Base-by-base conservation (phyloP, 805 yeast species). In the Wickerhamomyces chaumierensis region DNA sequence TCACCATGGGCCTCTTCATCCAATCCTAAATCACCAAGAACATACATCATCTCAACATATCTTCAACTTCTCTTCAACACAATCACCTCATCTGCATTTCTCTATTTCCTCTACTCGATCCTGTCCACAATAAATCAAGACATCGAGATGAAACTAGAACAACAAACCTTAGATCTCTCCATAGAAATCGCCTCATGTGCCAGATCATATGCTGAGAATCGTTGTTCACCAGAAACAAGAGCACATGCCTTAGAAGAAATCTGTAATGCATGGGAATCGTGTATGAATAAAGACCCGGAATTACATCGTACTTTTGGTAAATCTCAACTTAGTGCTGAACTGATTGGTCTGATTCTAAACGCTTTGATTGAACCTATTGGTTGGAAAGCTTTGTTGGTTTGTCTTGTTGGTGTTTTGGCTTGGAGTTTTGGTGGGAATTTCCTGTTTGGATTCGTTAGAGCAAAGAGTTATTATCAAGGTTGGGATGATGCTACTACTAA, bases 311-410 rank as follows among this genome's bases (percentile, higher is more conserved):
- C 4, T 13, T 62, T 67, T 1, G 75, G 78, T 3, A 68, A 75
- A 47, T 66, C 84, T 1, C 65, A 68, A 34, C 61, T 80, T 12
- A 69, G 76, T 42, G 83, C 84, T 1, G 75, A 73, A 39, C 69
- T 80, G 0, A 47, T 81, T 2, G 88, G 87, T 0, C 58, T 72
- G 36, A 61, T 81, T 14, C 47, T 80, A 11, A 78, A 79, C 48
- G 71, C 80, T 0, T 62, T 81, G 39, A 63, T 81, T 16, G 84
- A 81, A 45, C 87, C 86, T 0, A 65, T 82, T 34, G 78, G 84
- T 3, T 58, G 69, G 44, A 77, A 79, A 52, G 73, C 81, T 16
- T 62, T 77, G 34, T 27, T 65, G 4, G 65, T 76, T 3, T 49
- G 72, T 12, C 46, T 64, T 4, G 45, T 66, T 9, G 58, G 57